Conservation (phyloP, 495 filamentous ascomycete species). For the Penicillium arizonense region DNA sequence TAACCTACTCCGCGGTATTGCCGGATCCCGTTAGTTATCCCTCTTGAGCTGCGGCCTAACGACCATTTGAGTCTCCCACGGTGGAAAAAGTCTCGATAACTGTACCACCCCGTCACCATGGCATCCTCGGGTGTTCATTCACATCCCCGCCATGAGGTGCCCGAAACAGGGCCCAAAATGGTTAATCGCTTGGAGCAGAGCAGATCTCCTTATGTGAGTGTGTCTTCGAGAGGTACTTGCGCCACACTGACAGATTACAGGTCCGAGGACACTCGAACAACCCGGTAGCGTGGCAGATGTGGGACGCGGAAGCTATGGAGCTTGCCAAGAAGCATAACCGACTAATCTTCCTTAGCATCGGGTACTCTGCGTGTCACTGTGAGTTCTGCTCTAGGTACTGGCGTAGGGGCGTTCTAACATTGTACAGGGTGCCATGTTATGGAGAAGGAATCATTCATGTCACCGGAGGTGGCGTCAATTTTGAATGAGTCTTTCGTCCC, state of each 20-base stretch:
- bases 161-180: slow-evolving; percentile 39
- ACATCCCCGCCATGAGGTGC: slow-evolving; percentile 23
- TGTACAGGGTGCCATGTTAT: slow-evolving; percentile 83
- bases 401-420: slow-evolving; percentile 8
- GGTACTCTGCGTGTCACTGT: slow-evolving; percentile 96
- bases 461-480: slow-evolving; percentile 72
- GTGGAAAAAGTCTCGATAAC: slow-evolving; percentile 1
- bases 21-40: slow-evolving; percentile 22
- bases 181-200: slow-evolving; percentile 72
- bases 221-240: not conserved
- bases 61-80: not conserved
- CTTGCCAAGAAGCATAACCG: slow-evolving; percentile 78
- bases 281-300: slow-evolving; percentile 90
- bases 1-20: slow-evolving; percentile 2
- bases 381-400: slow-evolving; percentile 21
- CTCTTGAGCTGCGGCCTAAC: slow-evolving; percentile 2
- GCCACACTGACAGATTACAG: slow-evolving; percentile 33
- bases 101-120: slow-evolving; percentile 9
- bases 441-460: slow-evolving; percentile 90
- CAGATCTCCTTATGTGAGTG: slow-evolving; percentile 71
- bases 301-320: slow-evolving; percentile 72
- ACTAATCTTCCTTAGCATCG: slow-evolving; percentile 91
- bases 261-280: slow-evolving; percentile 80
- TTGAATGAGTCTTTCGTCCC: slow-evolving; percentile 89
- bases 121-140: slow-evolving; percentile 27